These are phyloP conservation scores for Aegilops bicornis DNA, from an alignment of 176 grass and related monocot species.

Conservation along the genomic window DNA sequence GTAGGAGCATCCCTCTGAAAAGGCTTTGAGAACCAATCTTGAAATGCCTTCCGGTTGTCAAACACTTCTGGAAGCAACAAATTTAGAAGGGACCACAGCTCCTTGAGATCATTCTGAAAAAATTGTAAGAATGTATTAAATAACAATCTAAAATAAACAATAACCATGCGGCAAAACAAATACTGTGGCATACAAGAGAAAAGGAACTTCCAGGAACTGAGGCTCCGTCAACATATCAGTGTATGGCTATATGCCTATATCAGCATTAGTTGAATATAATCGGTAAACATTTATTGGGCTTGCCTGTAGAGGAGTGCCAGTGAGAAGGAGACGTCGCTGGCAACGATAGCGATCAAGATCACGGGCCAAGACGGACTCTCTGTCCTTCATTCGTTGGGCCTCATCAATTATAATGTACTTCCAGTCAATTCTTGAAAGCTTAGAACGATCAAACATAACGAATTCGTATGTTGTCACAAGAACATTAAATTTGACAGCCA, in stretches of 20 bases:
- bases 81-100: constrained; percentile 98
- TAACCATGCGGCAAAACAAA: not conserved
- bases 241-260: constrained; percentile 12
- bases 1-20: constrained; percentile 77
- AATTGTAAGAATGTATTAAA: constrained; percentile 25
- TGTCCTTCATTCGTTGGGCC: constrained; percentile 98
- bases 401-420: constrained; percentile 99
- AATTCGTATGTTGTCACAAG: constrained; percentile 99
- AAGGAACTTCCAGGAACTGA: not conserved
- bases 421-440: constrained; percentile 98
- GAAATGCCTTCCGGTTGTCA: constrained; percentile 97
- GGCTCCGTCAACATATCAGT: not conserved
- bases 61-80: constrained; percentile 97
- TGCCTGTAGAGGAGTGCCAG: constrained; percentile 97
- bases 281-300: not conserved
- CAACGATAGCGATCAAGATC: constrained; percentile 97
- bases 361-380: constrained; percentile 93
- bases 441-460: constrained; percentile 97
- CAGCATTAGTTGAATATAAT: not conserved
- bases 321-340: constrained; percentile 91
- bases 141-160: constrained; percentile 3
- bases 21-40: constrained; percentile 99
- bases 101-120: constrained; percentile 97
- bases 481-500: constrained; percentile 96
- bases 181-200: not conserved